These are phyloP conservation scores for Aspergillus sp. DNA, from an alignment of 2,329 filamentous ascomycete genomes.

Conservation along the genomic window DNA sequence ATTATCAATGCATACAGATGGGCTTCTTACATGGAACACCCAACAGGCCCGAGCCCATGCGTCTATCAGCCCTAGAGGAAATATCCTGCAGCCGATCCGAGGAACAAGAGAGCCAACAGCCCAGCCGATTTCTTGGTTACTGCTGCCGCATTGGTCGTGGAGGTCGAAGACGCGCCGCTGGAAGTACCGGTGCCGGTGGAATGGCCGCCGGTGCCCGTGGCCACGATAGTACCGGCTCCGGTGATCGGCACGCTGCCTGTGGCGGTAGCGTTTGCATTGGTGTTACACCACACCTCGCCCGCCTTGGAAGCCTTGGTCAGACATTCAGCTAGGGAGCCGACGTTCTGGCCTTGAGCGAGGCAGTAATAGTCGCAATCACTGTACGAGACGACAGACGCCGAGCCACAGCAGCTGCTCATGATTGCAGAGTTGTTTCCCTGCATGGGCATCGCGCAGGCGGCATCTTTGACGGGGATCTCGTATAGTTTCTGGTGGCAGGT, in stretches of 20 bases:
- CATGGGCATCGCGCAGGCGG: slow-evolving; percentile 24
- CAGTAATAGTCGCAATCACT: slow-evolving; percentile 24
- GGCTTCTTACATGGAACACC: not conserved
- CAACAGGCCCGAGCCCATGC: not conserved
- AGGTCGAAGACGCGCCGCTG: not conserved
- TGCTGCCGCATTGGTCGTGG: slow-evolving; percentile 2
- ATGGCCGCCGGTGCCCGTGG: slow-evolving; percentile 9
- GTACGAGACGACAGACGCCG: slow-evolving; percentile 19
- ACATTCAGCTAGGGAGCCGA: slow-evolving; percentile 19
- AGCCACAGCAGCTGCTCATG: slow-evolving; percentile 20
- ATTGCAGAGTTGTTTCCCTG: slow-evolving; percentile 17
- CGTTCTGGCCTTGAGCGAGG: slow-evolving; percentile 17
- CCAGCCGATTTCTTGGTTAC: slow-evolving; percentile 7
- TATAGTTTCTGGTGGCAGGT: slow-evolving; percentile 20
- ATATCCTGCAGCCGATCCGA: slow-evolving; percentile 7
- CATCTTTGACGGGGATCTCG: slow-evolving; percentile 21
- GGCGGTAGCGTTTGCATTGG: slow-evolving; percentile 20
- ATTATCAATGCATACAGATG: too few relatives aligned
- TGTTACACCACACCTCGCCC: slow-evolving; percentile 23
- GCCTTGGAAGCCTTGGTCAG: slow-evolving; percentile 18
- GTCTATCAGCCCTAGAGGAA: not conserved
- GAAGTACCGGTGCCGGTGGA: slow-evolving; percentile 8
- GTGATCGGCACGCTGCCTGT: slow-evolving; percentile 18
- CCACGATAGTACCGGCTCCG: slow-evolving; percentile 13
- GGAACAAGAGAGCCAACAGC: slow-evolving; percentile 8